Conservation (phyloP, 805 yeast species). For the Cyberlindnera subsufficiens region DNA sequence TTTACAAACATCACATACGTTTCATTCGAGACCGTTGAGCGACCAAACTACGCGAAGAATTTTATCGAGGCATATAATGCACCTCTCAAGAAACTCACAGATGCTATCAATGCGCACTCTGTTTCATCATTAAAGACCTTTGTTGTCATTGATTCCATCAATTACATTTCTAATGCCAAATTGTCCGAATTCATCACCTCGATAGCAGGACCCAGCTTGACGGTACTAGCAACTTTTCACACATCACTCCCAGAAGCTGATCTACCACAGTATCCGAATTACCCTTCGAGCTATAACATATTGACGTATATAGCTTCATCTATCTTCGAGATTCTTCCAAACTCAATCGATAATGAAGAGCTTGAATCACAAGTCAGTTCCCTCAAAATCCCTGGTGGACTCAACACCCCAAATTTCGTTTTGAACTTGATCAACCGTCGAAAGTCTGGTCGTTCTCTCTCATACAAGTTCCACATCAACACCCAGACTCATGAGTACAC, state of each 20-base stretch:
- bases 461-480: constrained; percentile 50
- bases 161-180: constrained; percentile 42
- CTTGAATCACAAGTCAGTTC: constrained; percentile 35
- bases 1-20: constrained; percentile 42
- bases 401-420: constrained; percentile 42
- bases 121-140: constrained; percentile 28
- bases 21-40: constrained; percentile 60
- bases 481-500: constrained; percentile 37
- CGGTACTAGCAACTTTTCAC: constrained; percentile 45
- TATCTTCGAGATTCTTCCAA: constrained; percentile 56
- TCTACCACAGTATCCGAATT: constrained; percentile 28
- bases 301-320: constrained; percentile 71
- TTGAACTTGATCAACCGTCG: constrained; percentile 61
- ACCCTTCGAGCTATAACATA: constrained; percentile 48
- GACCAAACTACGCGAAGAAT: constrained; percentile 43
- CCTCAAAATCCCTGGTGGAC: constrained; percentile 44
- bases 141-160: constrained; percentile 63
- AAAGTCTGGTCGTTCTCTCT: constrained; percentile 75
- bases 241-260: constrained; percentile 32
- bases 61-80: constrained; percentile 40
- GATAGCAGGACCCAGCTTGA: constrained; percentile 39
- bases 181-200: constrained; percentile 46
- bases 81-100: constrained; percentile 22
- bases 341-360: constrained; percentile 32
- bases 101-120: constrained; percentile 11